Conservation (phyloP, 225 moss, liverwort and hornwort species). For the Pleurozium schreberi region DNA sequence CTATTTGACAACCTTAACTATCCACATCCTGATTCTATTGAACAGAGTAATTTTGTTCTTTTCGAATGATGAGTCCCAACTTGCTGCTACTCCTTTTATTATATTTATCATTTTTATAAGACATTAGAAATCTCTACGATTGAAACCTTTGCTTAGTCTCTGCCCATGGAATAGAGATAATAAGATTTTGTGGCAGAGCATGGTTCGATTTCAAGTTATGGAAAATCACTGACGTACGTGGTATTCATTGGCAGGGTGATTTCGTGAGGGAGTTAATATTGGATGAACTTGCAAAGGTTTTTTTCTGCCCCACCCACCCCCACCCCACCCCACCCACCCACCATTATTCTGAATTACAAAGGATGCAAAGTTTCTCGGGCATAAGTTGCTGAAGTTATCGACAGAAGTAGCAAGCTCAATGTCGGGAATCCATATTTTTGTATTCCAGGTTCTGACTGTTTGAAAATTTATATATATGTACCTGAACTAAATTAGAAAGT, state of each 20-base stretch:
- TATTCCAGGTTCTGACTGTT: background rate
- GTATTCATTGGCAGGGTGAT: conserved; percentile 44
- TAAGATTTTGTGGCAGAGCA: background rate
- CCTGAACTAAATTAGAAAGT: background rate
- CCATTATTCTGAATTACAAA: background rate
- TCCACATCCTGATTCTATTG: background rate
- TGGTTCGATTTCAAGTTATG: background rate
- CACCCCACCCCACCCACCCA: no score
- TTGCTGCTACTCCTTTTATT: background rate
- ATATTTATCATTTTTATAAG: background rate
- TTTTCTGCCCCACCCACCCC: background rate
- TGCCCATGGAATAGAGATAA: background rate
- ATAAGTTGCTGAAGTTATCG: background rate
- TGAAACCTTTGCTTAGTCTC: background rate
- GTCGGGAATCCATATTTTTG: background rate
- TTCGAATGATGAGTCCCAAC: background rate
- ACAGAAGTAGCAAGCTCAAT: background rate
- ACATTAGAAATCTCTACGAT: background rate
- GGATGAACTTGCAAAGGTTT: conserved; percentile 84
- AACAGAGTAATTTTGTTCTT: no score
- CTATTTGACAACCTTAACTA: background rate
- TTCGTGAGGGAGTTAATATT: conserved; percentile 81
- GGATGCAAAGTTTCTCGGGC: background rate
- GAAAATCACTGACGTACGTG: background rate
- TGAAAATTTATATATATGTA: background rate